Evolutionary conservation across 192 early-diverging fungal species (phyloP).

Genomic region (Coemansia sp.): DNA sequence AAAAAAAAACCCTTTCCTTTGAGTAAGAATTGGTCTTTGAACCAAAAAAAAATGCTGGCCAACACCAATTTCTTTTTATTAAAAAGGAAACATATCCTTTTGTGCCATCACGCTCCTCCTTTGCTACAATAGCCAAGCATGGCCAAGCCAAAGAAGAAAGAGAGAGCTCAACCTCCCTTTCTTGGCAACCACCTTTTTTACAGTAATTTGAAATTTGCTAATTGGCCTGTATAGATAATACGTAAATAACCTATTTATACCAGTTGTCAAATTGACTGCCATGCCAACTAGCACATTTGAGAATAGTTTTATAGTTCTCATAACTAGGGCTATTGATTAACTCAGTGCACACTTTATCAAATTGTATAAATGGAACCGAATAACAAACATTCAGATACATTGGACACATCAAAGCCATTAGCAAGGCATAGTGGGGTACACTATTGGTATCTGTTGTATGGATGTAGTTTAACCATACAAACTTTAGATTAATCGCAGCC

Average conservation of each 20-base stretch:
- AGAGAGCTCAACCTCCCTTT: not conserved
- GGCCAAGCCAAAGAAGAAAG: not conserved
- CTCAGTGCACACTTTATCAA: not conserved
- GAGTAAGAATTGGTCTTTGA: not conserved
- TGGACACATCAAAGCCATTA: not conserved
- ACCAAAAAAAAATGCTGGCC: not conserved
- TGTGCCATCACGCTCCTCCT: not conserved
- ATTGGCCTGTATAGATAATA: too few relatives aligned
- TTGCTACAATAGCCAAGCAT: not conserved
- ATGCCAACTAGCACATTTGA: not conserved
- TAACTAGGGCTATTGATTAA: not conserved
- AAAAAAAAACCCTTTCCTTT: not conserved
- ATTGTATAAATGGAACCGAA: not conserved
- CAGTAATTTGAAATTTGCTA: not conserved
- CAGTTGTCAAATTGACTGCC: not conserved
- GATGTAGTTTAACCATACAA: too few relatives aligned
- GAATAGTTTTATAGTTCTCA: not conserved
- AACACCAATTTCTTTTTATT: not conserved
- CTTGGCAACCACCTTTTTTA: not conserved
- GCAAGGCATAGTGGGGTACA: not conserved
- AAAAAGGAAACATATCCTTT: not conserved
- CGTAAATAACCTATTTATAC: not conserved
- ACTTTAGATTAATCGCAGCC: not conserved
- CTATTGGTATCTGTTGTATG: not conserved
- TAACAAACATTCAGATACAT: not conserved